Conservation (phyloP, 768 basidiomycete genomes). For the Phylloporus arenicola region DNA sequence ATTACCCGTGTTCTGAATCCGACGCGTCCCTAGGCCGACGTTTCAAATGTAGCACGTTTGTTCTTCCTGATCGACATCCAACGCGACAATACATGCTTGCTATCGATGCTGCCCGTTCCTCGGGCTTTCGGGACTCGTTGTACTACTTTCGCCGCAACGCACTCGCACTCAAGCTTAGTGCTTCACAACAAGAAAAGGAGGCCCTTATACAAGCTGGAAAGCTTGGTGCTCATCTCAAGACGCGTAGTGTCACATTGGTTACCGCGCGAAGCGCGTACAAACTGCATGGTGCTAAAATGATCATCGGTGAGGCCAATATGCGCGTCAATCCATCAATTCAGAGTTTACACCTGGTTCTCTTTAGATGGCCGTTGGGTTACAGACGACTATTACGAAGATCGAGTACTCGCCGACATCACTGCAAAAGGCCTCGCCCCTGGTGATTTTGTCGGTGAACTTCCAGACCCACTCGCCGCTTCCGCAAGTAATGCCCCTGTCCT, state of each 20-base stretch:
- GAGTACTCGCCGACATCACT: constrained; percentile 67
- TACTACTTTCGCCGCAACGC: constrained; percentile 95
- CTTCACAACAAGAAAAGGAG: constrained; percentile 88
- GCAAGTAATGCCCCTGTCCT: constrained; percentile 38
- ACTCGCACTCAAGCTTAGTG: constrained; percentile 85
- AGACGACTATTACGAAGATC: constrained; percentile 96
- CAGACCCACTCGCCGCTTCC: constrained; percentile 59
- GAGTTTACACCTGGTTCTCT: not conserved
- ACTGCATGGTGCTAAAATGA: constrained; percentile 87
- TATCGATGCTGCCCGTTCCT: constrained; percentile 94
- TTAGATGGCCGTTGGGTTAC: constrained; percentile 87
- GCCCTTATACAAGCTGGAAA: constrained; percentile 84
- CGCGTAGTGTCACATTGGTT: constrained; percentile 89
- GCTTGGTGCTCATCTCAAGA: constrained; percentile 82
- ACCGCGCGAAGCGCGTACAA: constrained; percentile 92
- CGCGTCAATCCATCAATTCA: not conserved
- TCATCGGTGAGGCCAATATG: constrained; percentile 53
- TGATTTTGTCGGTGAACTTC: constrained; percentile 77
- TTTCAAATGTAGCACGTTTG: constrained; percentile 87
- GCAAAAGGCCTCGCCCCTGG: constrained; percentile 80
- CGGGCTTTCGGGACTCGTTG: constrained; percentile 94
- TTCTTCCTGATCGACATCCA: constrained; percentile 79
- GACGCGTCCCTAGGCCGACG: constrained; percentile 53
- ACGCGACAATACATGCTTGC: constrained; percentile 89
- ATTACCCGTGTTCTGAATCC: not conserved